A percentile compares a stretch with the other conserved stretches of the same genome.
Evolutionary conservation across 2,329 filamentous ascomycete species (phyloP).

Genomic region (Fusarium sp.): DNA sequence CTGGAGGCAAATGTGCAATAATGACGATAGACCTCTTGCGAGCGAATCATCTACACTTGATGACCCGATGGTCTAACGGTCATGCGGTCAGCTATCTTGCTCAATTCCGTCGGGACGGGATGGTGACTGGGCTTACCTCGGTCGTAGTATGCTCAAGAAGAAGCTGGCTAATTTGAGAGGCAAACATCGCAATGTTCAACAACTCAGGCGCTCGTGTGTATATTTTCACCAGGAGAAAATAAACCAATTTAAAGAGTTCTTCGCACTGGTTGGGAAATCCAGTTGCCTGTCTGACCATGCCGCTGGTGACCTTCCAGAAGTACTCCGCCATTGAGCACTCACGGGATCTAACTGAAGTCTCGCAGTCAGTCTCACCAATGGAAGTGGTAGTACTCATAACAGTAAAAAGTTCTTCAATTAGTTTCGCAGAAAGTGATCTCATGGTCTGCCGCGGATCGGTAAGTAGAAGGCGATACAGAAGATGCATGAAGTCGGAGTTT

Average conservation of each 20-base stretch:
- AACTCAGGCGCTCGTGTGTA: conserved; percentile 42
- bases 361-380: background rate
- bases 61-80: conserved; percentile 45
- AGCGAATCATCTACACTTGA: conserved; percentile 45
- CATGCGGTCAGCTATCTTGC: conserved; percentile 4
- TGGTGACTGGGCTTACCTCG: conserved; percentile 50
- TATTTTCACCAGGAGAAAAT: conserved; percentile 55
- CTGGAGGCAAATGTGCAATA: conserved; percentile 49
- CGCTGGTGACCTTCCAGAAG: conserved; percentile 50
- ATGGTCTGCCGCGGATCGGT: conserved; percentile 43
- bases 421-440: conserved; percentile 49
- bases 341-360: background rate
- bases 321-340: conserved; percentile 39
- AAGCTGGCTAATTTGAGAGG: conserved; percentile 47
- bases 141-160: conserved; percentile 55
- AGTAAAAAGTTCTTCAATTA: conserved; percentile 49
- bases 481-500: conserved; percentile 37
- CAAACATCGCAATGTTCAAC: conserved; percentile 47
- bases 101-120: background rate
- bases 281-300: conserved; percentile 51
- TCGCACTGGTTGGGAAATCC: conserved; percentile 53
- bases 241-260: conserved; percentile 59
- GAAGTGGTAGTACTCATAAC: conserved; percentile 3
- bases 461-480: conserved; percentile 46
- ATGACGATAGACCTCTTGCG: conserved; percentile 46